Conservation (phyloP, 139 green algal species). For the Tetraselmis chui region DNA sequence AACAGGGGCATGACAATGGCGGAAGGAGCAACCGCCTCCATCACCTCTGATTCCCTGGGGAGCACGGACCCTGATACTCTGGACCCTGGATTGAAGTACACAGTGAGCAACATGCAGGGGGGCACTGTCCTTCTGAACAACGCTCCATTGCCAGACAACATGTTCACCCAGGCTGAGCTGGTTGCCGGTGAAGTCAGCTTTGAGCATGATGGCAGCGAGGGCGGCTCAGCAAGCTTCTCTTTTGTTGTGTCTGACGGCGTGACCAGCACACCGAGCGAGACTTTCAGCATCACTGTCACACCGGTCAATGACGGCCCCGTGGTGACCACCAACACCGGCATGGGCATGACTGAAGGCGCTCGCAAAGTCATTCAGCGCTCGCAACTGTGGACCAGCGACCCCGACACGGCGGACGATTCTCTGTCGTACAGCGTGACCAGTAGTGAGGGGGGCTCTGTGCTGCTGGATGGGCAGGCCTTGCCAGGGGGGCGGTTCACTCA, state of each 20-base stretch:
- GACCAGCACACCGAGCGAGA: not conserved
- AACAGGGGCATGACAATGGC: not conserved
- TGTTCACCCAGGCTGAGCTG: not conserved
- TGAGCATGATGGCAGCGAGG: not conserved
- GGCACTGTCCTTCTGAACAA: not conserved
- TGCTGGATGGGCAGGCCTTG: not conserved
- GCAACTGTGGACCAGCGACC: not conserved
- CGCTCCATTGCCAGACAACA: no score
- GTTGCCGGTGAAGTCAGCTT: not conserved
- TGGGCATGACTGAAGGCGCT: not conserved
- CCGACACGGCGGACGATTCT: not conserved
- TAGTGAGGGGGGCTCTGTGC: not conserved
- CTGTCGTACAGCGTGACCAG: not conserved
- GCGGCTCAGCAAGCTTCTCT: not conserved
- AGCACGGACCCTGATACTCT: not conserved
- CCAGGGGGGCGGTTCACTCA: not conserved
- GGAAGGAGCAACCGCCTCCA: not conserved
- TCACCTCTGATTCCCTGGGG: not conserved
- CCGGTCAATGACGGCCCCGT: not conserved
- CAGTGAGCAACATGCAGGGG: not conserved
- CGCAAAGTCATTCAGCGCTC: not conserved
- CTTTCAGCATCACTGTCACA: not conserved
- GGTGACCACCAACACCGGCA: not conserved
- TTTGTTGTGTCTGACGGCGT: not conserved
- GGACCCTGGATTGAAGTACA: not conserved